Conservation (phyloP, 805 yeast species). For the Ogataea methanolica region DNA sequence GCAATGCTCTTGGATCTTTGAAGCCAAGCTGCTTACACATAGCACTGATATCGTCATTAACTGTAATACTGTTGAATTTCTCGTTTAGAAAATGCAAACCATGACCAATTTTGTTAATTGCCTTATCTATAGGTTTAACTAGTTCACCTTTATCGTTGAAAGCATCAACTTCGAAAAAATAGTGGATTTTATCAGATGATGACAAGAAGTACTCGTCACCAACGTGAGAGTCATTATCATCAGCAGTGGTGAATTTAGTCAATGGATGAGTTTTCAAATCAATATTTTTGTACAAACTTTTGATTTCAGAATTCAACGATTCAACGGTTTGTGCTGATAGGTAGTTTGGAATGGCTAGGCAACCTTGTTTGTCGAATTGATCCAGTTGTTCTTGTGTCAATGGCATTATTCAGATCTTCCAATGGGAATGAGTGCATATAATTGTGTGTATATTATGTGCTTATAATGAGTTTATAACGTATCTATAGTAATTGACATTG, state of each 20-base stretch:
- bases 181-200: slow-evolving; percentile 65
- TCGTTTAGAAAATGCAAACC: slow-evolving; percentile 59
- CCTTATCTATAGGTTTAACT: slow-evolving; percentile 44
- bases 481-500: no score
- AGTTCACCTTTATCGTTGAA: slow-evolving; percentile 50
- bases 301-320: slow-evolving; percentile 39
- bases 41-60: slow-evolving; percentile 42
- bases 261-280: slow-evolving; percentile 58
- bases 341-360: slow-evolving; percentile 55
- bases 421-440: no score
- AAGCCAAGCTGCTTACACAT: slow-evolving; percentile 52
- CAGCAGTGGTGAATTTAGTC: slow-evolving; percentile 61
- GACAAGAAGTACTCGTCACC: slow-evolving; percentile 71
- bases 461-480: no score
- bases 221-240: slow-evolving; percentile 48
- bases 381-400: slow-evolving; percentile 47
- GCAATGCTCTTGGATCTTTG: slow-evolving; percentile 66
- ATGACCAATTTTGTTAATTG: slow-evolving; percentile 78
- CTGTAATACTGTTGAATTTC: slow-evolving; percentile 45
- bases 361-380: slow-evolving; percentile 51
- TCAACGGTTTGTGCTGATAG: slow-evolving; percentile 38
- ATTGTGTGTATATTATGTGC: not conserved
- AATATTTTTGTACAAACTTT: slow-evolving; percentile 40
- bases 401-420: slow-evolving; percentile 15
- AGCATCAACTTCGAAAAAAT: slow-evolving; percentile 70